A percentile compares a stretch with the other conserved stretches of the same genome.
phyloP scores from a whole-genome alignment of 805 yeast species.

The Wickerhamiella kurtzmanii region DNA sequence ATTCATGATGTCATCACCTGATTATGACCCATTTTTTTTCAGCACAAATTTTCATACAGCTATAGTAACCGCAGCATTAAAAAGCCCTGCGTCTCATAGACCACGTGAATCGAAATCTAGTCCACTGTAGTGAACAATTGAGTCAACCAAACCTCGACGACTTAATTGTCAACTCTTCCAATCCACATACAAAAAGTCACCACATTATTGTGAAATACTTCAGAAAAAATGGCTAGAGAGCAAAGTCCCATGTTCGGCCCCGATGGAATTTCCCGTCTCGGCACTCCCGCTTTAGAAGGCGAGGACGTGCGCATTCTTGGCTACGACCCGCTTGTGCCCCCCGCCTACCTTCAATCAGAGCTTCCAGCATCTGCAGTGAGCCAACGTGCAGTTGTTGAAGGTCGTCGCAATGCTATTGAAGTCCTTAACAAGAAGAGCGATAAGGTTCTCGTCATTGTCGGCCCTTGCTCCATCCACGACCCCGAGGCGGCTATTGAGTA shows the following conservation, averaged over 20 bases:
- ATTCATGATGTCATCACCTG: neutral
- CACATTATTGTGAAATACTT: too few relatives aligned
- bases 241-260: slow-evolving; percentile 24
- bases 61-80: too few relatives aligned
- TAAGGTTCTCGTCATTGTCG: slow-evolving; percentile 75
- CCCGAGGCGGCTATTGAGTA: slow-evolving; percentile 80
- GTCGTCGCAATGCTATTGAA: slow-evolving; percentile 65
- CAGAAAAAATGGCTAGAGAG: neutral
- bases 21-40: neutral
- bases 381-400: slow-evolving; percentile 56
- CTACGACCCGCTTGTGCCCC: slow-evolving; percentile 88
- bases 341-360: slow-evolving; percentile 80
- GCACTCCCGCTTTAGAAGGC: slow-evolving; percentile 40
- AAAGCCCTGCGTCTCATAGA: too few relatives aligned
- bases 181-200: too few relatives aligned
- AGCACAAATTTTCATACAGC: neutral
- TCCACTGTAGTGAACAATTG: neutral
- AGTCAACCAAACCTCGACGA: neutral
- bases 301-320: slow-evolving; percentile 47
- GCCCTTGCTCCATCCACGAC: slow-evolving; percentile 96
- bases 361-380: slow-evolving; percentile 44
- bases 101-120: neutral
- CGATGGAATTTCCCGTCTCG: slow-evolving; percentile 17
- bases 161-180: too few relatives aligned
- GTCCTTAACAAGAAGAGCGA: slow-evolving; percentile 69